These are phyloP conservation scores for Scheffersomyces coipomensis DNA, from an alignment of 805 yeast species.

Conservation along the genomic window DNA sequence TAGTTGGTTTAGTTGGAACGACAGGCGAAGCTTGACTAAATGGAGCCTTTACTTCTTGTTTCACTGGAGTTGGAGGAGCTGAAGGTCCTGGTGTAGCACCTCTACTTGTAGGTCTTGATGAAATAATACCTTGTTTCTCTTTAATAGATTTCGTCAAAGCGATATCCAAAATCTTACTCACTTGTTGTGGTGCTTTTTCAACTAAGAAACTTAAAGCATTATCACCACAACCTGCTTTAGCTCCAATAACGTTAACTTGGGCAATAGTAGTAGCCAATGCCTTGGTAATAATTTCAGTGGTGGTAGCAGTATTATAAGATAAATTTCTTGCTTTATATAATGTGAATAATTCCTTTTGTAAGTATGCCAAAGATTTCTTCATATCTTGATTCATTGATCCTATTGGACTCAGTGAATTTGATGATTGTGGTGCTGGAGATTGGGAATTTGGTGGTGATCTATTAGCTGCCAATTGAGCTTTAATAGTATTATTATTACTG, in stretches of 20 bases:
- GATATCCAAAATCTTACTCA: slow-evolving; percentile 73
- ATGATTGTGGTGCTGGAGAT: slow-evolving; percentile 14
- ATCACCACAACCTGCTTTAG: slow-evolving; percentile 76
- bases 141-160: slow-evolving; percentile 77
- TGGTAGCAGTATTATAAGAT: slow-evolving; percentile 74
- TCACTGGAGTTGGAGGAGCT: not conserved
- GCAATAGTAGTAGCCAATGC: slow-evolving; percentile 93
- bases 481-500: slow-evolving; percentile 24
- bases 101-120: slow-evolving; percentile 18
- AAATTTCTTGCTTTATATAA: slow-evolving; percentile 72
- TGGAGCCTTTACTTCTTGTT: slow-evolving; percentile 1
- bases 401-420: slow-evolving; percentile 7
- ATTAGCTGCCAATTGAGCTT: slow-evolving; percentile 49
- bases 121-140: slow-evolving; percentile 30
- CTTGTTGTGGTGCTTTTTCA: slow-evolving; percentile 78
- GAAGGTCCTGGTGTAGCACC: slow-evolving; percentile 17
- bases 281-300: slow-evolving; percentile 81
- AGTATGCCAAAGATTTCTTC: slow-evolving; percentile 70
- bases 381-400: slow-evolving; percentile 54
- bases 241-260: slow-evolving; percentile 84
- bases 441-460: slow-evolving; percentile 26
- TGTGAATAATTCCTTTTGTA: slow-evolving; percentile 82
- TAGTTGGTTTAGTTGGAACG: not conserved
- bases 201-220: slow-evolving; percentile 76
- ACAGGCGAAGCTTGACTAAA: slow-evolving; percentile 1